phyloP scores from a whole-genome alignment of 306 rosid species.

The Gynostemma pentaphyllum region DNA sequence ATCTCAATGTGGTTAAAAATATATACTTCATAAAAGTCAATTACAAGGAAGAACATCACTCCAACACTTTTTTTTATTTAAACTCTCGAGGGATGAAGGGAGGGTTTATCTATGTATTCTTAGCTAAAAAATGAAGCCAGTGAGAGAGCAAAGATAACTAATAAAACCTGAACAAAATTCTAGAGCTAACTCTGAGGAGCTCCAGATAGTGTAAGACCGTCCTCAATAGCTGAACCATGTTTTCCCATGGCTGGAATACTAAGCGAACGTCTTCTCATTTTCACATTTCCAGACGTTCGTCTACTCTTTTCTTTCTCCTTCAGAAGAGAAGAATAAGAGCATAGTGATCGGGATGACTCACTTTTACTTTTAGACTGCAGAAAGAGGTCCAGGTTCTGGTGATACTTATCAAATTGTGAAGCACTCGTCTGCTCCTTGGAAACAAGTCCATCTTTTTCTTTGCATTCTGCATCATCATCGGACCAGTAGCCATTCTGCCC shows the following conservation, averaged over 20 bases:
- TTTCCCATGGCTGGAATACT: slow-evolving; percentile 8
- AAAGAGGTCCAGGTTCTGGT: background rate
- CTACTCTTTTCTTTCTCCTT: background rate
- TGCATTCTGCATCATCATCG: slow-evolving; percentile 35
- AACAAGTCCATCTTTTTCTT: slow-evolving; percentile 13
- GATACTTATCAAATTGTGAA: background rate
- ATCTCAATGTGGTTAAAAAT: too few relatives aligned
- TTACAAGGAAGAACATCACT: background rate
- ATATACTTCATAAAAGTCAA: background rate
- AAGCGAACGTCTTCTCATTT: slow-evolving; percentile 8
- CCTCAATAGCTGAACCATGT: slow-evolving; percentile 3
- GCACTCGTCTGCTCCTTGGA: background rate
- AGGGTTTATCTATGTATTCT: background rate
- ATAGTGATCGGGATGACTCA: slow-evolving; percentile 2
- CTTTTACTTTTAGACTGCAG: slow-evolving; percentile 8
- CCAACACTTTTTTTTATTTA: background rate
- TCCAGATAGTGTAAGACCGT: slow-evolving; percentile 5
- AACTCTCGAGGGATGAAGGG: background rate
- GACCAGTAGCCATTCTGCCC: slow-evolving; percentile 43
- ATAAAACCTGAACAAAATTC: slow-evolving; percentile 2
- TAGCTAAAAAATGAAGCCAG: background rate
- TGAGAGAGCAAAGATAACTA: background rate
- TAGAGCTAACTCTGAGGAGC: slow-evolving; percentile 10
- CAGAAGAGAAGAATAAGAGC: slow-evolving; percentile 6
- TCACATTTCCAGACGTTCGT: slow-evolving; percentile 1